Base-by-base conservation (phyloP, 176 grass and related monocot species). In the Phoenix dactylifera region DNA sequence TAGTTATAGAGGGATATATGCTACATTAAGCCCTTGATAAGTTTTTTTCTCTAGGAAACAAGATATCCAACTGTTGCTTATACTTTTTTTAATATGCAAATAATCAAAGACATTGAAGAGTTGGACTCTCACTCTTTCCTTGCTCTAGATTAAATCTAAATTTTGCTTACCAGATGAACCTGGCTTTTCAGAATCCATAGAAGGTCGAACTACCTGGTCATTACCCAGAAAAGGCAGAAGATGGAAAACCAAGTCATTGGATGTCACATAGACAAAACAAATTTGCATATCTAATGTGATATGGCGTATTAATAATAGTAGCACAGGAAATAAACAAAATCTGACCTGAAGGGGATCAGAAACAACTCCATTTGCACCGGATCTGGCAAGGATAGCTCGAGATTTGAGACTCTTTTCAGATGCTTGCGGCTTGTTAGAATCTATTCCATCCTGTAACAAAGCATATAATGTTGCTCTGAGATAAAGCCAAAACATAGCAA, bases 301-400 rank as follows among this genome's bases (percentile, higher is more conserved):
- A 66, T 54, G 5, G 14, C 26, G 64, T 3, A 49, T 20, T 22
- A 63, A 69, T 55, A 51, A 63, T 10, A 15, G 24, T 3, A 58
- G 26, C 22, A 71, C 55, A 62, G 65, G 35, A 44, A 35, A 44
- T 9, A 9, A 76, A 71, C 50, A 54, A 7, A 53, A 66, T 65
- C 50, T 59, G 51, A 59, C 59, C 4, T 72, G 76, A 26, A 59
- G 62, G 7, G 84, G 76, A 51, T 83, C 84, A 64, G 78, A 60
- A 64, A 66, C 44, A 52, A 50, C 67, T 65, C 73, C 77, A 79
- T 79, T 95, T 23, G 71, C 63, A 63, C 15, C 63, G 52, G 81
- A 69, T 73, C 78, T 85, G 52, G 87, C 59, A 35, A 91, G 78
- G 73, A 97, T 60, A 55, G 75, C 63, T 67, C 81, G 87, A 22